Conservation (phyloP, 495 filamentous ascomycete genomes). For the Thermochaetoides thermophila region DNA sequence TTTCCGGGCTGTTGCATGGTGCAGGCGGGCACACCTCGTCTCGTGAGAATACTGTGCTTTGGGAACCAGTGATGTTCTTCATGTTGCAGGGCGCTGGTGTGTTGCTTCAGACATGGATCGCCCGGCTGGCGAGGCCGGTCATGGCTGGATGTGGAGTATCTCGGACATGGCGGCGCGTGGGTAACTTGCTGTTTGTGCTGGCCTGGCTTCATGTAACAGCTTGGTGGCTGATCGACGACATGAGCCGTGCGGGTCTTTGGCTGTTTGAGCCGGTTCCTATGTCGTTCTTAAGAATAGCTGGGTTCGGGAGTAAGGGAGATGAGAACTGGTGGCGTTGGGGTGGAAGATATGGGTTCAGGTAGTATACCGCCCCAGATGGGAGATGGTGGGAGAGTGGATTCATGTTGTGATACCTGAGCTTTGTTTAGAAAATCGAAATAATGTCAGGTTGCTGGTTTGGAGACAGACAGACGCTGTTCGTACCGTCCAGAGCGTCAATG, state of each 20-base stretch:
- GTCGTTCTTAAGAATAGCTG: slow-evolving; percentile 40
- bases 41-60: no score
- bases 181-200: slow-evolving; percentile 38
- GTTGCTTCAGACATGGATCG: slow-evolving; percentile 27
- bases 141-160: slow-evolving; percentile 12
- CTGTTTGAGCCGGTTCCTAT: slow-evolving; percentile 55
- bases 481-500: no score
- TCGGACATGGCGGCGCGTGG: slow-evolving; percentile 24
- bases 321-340: slow-evolving; percentile 46
- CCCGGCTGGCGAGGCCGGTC: neutral
- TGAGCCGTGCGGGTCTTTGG: slow-evolving; percentile 46
- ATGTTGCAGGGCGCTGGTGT: neutral
- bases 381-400: slow-evolving; percentile 60
- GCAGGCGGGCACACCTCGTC: slow-evolving; percentile 40
- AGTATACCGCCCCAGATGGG: slow-evolving; percentile 31
- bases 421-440: no score
- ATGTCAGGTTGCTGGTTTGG: no score
- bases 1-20: slow-evolving; percentile 46
- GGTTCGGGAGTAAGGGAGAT: slow-evolving; percentile 34
- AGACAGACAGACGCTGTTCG: no score
- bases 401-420: slow-evolving; percentile 26
- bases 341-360: slow-evolving; percentile 28
- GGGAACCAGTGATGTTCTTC: neutral
- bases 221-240: slow-evolving; percentile 42
- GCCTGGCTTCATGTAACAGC: slow-evolving; percentile 45